phyloP scores from a whole-genome alignment of 176 grass and related monocot species.

The Hyparrhenia diplandra region DNA sequence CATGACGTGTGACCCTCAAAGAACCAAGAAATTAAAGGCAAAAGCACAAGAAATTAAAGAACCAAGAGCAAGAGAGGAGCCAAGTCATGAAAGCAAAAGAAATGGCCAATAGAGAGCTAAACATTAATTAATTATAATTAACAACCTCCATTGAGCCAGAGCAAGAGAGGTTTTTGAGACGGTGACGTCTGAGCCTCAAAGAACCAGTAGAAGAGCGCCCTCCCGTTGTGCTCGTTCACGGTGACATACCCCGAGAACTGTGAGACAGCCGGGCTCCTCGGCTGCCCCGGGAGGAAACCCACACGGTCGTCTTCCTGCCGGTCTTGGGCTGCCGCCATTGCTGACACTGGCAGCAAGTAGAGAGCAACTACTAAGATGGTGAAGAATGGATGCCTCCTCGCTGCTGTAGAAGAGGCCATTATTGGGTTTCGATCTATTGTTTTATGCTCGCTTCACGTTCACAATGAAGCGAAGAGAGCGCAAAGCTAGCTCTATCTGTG shows the following conservation, averaged over 20 bases:
- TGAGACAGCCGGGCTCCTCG: slow-evolving; percentile 32
- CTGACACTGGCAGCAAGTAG: background rate
- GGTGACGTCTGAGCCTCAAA: slow-evolving; percentile 68
- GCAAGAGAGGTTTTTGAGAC: slow-evolving; percentile 55
- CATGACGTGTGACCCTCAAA: too few species aligned
- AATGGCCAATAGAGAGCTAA: background rate
- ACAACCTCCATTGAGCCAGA: slow-evolving; percentile 91
- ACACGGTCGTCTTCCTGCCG: slow-evolving; percentile 42
- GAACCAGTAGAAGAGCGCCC: slow-evolving; percentile 79
- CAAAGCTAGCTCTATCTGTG: background rate
- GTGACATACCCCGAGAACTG: slow-evolving; percentile 54
- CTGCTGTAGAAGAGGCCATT: too few species aligned
- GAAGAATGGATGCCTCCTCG: slow-evolving; percentile 19
- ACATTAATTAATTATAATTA: background rate
- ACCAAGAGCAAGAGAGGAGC: too few species aligned
- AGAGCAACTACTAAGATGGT: background rate
- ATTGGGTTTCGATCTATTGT: background rate
- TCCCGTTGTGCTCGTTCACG: slow-evolving; percentile 39
- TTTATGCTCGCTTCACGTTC: background rate
- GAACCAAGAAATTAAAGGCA: too few species aligned
- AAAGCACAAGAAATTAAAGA: too few species aligned
- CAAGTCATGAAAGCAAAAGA: background rate
- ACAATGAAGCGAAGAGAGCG: background rate
- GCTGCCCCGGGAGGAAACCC: slow-evolving; percentile 43
- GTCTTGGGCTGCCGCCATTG: background rate